These are phyloP conservation scores for Botrytis hyacinthi DNA, from an alignment of 2,329 filamentous ascomycete species.

Conservation along the genomic window DNA sequence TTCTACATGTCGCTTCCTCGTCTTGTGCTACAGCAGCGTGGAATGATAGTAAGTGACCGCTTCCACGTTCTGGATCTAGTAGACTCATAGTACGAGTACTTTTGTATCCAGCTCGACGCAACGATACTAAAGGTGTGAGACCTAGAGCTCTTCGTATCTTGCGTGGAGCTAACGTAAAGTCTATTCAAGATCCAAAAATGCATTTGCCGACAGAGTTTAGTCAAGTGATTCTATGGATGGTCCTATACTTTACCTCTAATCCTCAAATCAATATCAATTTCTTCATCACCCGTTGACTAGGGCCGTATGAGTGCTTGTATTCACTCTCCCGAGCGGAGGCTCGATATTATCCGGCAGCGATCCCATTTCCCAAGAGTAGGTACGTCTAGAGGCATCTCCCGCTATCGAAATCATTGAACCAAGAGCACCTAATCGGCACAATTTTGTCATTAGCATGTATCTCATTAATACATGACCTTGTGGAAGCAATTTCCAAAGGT, in stretches of 20 bases:
- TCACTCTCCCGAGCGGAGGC: not conserved
- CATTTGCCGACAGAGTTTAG: not conserved
- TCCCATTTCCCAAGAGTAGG: not conserved
- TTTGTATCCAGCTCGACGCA: not conserved
- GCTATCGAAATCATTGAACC: not conserved
- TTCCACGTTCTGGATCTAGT: not conserved
- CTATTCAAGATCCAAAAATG: not conserved
- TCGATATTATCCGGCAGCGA: not conserved
- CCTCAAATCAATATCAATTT: not conserved
- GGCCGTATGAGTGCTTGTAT: not conserved
- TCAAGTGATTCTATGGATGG: not conserved
- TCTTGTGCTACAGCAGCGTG: not conserved
- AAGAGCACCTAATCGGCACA: not conserved
- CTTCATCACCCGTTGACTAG: rapidly evolving
- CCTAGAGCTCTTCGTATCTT: not conserved
- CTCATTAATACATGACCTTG: too few species aligned
- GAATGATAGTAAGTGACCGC: not conserved
- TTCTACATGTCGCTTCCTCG: not conserved
- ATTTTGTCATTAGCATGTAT: too few species aligned
- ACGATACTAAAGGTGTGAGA: not conserved
- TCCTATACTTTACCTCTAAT: not conserved
- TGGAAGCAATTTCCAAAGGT: not conserved
- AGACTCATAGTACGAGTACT: not conserved
- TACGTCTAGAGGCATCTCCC: not conserved
- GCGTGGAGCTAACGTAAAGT: not conserved